Base-by-base conservation (phyloP, 805 yeast species). In the Sugiyamaella smithiae region DNA sequence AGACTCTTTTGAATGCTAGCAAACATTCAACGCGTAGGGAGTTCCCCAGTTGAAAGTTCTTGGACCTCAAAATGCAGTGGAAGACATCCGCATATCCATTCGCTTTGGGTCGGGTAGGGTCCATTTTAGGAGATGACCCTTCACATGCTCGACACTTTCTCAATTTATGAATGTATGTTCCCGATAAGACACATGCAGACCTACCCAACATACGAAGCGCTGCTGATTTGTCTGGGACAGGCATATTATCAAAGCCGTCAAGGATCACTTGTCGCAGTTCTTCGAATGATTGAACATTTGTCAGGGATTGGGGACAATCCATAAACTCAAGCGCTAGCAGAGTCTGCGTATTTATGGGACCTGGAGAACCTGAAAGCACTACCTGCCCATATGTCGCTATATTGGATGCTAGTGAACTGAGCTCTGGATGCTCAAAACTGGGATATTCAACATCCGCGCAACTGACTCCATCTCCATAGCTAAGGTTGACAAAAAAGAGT, bases 11-110 rank as follows among this genome's bases (percentile, higher is more conserved):
- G 33, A 56, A 23, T n/a, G 57, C 14, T 1, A 5, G 11, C 36
- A 55, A 19, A n/a, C 48, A 43, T 23, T 50, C 52, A 6, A 56
- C n/a, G 9, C 58, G 40, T 16, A 55, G 37, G 11, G 23, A 17
- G 5, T 19, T 17, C 28, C 45, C 44, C 19, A 11, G 23, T 25
- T 45, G 49, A 36, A 56, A 56, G 25, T 48, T 33, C 19, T 43
- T 42, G 12, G 55, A 42, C 4, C 31, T 22, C 5, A 54, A n/a
- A 14, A 56, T 38, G 38, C 19, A 35, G 11, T 11, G 19, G 22
- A 35, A 16, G 4, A 35, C 22, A 3, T 35, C 38, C 3, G 38
- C 38, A 12, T 35, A 35, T 5, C 38, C 38, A 35, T 35, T 20
- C 11, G 22, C 22, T 4, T 9, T 7, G 3, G 19, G 38, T 35